These are phyloP conservation scores for Decorospora gaudefroyi DNA, from an alignment of 2,329 filamentous ascomycete genomes.

Conservation along the genomic window DNA sequence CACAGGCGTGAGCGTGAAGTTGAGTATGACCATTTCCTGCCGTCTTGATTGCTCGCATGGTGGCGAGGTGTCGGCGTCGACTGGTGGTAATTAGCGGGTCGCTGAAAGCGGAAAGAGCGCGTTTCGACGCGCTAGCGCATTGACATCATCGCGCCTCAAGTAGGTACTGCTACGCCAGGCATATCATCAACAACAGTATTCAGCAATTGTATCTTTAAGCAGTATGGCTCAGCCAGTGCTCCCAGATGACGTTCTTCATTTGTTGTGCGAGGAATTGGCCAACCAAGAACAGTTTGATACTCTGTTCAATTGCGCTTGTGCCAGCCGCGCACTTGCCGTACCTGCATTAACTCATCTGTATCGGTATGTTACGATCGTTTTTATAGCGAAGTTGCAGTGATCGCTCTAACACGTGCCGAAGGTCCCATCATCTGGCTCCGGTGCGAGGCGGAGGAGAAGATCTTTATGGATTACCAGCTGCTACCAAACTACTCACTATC, in stretches of 20 bases:
- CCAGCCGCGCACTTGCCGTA: conserved; percentile 61
- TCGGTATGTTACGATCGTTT: conserved; percentile 52
- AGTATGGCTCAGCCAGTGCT: conserved; percentile 45
- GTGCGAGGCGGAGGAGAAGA: conserved; percentile 53
- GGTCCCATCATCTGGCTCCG: conserved; percentile 52
- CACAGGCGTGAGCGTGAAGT: conserved; percentile 74
- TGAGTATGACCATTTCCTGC: conserved; percentile 57
- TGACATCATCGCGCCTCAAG: conserved; percentile 21
- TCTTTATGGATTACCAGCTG: conserved; percentile 35
- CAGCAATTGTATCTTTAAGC: neutral
- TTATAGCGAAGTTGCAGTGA: conserved; percentile 1
- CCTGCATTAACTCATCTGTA: conserved; percentile 67
- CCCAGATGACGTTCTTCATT: conserved; percentile 63
- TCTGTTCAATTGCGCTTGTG: conserved; percentile 63
- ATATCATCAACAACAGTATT: conserved; percentile 4
- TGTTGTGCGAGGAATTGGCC: conserved; percentile 65
- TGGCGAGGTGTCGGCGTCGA: conserved; percentile 4
- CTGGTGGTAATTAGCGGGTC: conserved; percentile 4
- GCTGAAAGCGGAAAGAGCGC: conserved; percentile 22
- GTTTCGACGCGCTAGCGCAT: conserved; percentile 29
- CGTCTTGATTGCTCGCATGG: conserved; percentile 17
- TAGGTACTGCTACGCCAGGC: conserved; percentile 6
- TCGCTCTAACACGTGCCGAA: conserved; percentile 19
- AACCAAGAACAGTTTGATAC: conserved; percentile 61
- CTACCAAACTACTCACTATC: conserved; percentile 53